A percentile compares a stretch with the other conserved stretches of the same genome.
phyloP scores from a whole-genome alignment of 495 filamentous ascomycete species.

The Penicillium longicatenatum region DNA sequence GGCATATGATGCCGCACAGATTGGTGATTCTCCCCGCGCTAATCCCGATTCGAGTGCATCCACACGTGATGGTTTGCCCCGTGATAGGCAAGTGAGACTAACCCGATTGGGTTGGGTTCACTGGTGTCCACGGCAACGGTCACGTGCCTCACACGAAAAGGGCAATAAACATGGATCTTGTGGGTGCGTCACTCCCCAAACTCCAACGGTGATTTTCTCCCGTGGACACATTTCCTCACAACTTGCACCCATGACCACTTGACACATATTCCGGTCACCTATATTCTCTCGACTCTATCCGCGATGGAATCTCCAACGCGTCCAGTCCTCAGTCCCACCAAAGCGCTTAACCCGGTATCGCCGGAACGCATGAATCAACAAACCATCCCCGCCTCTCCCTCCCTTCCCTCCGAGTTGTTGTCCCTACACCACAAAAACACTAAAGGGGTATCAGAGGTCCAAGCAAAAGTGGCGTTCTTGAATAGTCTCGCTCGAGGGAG shows the following conservation, averaged over 20 bases:
- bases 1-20: constrained; percentile 20
- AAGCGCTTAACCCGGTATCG: constrained; percentile 71
- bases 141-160: constrained; percentile 34
- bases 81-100: constrained; percentile 7
- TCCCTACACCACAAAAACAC: constrained; percentile 42
- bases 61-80: constrained; percentile 23
- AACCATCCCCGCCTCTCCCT: constrained; percentile 54
- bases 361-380: constrained; percentile 82
- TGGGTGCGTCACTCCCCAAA: constrained; percentile 38
- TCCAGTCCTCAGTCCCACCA: constrained; percentile 52
- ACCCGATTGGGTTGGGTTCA: constrained; percentile 7
- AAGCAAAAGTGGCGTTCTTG: constrained; percentile 83
- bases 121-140: constrained; percentile 41
- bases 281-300: constrained; percentile 19
- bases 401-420: constrained; percentile 48
- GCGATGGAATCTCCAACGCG: constrained; percentile 48
- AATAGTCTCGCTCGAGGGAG: constrained; percentile 69
- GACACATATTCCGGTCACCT: constrained; percentile 12
- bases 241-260: constrained; percentile 27
- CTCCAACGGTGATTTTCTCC: constrained; percentile 26
- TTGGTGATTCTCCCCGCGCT: constrained; percentile 13
- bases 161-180: constrained; percentile 38
- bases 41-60: constrained; percentile 14
- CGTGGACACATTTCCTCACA: constrained; percentile 18
- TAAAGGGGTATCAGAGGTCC: constrained; percentile 67